Evolutionary conservation across 306 rosid genomes (phyloP), one percentile per base, ranked within the genome.

Genomic region (Sicyos baderoa): DNA sequence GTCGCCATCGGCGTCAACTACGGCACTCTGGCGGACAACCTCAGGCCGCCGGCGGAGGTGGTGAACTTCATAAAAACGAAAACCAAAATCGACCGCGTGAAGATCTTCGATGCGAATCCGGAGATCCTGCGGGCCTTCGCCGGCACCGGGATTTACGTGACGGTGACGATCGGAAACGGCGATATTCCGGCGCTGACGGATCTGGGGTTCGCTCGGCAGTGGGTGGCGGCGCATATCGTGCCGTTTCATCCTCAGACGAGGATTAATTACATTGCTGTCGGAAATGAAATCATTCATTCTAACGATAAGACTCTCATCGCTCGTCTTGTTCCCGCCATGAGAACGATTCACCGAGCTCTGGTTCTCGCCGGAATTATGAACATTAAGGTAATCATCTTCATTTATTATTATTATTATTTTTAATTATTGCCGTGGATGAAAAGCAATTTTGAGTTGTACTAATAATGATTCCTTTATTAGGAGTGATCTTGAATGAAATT

Each of bases 111-210:
- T 66, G 79, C 84, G 4, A 88, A 54, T 74, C 96, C 98, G 0
- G 86, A 93, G 61, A 84, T 93, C 78, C 82, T 93, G 40, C 79
- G 72, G 0, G 99, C 99, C 1, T 93, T 89, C 42, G 97, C 99
- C 2, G 79, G 79, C 50, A 76, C 74, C 7, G 93, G 93, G 8
- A 86, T 93, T 77, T 37, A 84, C 50, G 85, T 93, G 21, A 80
- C 96, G 19, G 84, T 93, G 12, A 89, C 96, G 0, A 84, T 91
- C 8, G 91, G 88, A 0, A 89, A 93, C 74, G 91, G 97, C 0
- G 96, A 88, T 32, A 88, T 93, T 13, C 72, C 74, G 0, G 15
- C 50, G 7, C 84, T 93, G 0, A 29, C 12, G 0, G 68, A 77
- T 8, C 63, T 80, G 0, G 55, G 42, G 4, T 2, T 27, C 0